phyloP scores from a whole-genome alignment of 2,329 filamentous ascomycete genomes.

The Colletotrichum sp. region DNA sequence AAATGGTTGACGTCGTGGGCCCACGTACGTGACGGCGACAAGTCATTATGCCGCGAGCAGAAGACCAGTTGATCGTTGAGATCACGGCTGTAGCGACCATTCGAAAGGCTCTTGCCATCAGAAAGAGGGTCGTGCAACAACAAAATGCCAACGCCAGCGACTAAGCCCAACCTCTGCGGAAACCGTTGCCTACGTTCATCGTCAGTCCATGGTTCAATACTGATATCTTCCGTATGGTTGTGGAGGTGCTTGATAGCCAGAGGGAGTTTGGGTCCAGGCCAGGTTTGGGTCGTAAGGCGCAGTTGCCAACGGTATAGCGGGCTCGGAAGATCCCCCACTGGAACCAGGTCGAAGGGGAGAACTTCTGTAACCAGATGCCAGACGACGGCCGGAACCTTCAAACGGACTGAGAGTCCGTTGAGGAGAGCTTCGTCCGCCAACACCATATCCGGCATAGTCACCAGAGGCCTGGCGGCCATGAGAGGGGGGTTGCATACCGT shows the following conservation, averaged over 20 bases:
- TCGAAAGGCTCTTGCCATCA: not conserved
- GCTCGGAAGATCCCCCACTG: slow-evolving; percentile 44
- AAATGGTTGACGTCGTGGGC: not conserved
- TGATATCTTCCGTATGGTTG: slow-evolving; percentile 42
- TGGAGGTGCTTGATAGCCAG: slow-evolving; percentile 34
- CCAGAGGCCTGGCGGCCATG: slow-evolving; percentile 48
- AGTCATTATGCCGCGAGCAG: not conserved
- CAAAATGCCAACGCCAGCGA: not conserved
- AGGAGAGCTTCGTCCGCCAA: slow-evolving; percentile 12
- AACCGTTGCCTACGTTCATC: slow-evolving; percentile 6
- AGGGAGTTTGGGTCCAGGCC: slow-evolving; percentile 32
- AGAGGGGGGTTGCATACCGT: slow-evolving; percentile 38
- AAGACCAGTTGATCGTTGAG: not conserved
- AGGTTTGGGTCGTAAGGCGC: slow-evolving; percentile 19
- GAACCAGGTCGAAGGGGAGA: slow-evolving; percentile 57
- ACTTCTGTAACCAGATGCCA: slow-evolving; percentile 53
- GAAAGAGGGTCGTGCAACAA: not conserved
- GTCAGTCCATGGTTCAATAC: slow-evolving; percentile 28
- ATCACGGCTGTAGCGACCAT: not conserved
- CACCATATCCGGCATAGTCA: slow-evolving; percentile 40
- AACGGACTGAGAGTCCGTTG: slow-evolving; percentile 54
- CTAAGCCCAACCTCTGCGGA: slow-evolving; percentile 14
- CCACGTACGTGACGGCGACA: not conserved
- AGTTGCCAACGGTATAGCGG: slow-evolving; percentile 33
- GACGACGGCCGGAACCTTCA: slow-evolving; percentile 38